Percentiles rank a stretch among this genome's conserved stretches.
Evolutionary conservation across 1,284 basidiomycete genomes (phyloP).

Genomic region (Ustilago trichophora): DNA sequence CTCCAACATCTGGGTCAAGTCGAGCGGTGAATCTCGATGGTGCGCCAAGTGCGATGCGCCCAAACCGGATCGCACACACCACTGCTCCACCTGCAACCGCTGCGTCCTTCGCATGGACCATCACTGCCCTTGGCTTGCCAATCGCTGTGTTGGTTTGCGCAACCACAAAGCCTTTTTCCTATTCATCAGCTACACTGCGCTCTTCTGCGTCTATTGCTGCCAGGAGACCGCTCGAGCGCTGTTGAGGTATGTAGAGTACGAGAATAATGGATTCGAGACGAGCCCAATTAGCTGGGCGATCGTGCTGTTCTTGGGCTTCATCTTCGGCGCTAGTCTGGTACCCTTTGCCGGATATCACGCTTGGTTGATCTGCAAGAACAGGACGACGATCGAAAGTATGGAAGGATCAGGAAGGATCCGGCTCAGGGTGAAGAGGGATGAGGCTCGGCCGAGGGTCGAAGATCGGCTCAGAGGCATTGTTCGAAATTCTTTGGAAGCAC

Average conservation of each 20-base stretch:
- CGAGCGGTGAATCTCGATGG: slow-evolving; percentile 54
- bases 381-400: slow-evolving; percentile 67
- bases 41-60: slow-evolving; percentile 57
- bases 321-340: slow-evolving; percentile 53
- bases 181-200: slow-evolving; percentile 62
- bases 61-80: slow-evolving; percentile 63
- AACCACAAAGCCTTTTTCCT: slow-evolving; percentile 67
- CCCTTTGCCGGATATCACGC: slow-evolving; percentile 62
- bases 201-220: slow-evolving; percentile 54
- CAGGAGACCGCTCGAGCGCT: slow-evolving; percentile 55
- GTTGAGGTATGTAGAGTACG: slow-evolving; percentile 29
- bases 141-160: slow-evolving; percentile 68
- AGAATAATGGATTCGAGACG: slow-evolving; percentile 57
- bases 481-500: slow-evolving; percentile 6
- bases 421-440: slow-evolving; percentile 19
- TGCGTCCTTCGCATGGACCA: slow-evolving; percentile 66
- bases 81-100: slow-evolving; percentile 59
- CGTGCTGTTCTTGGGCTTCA: slow-evolving; percentile 58
- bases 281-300: slow-evolving; percentile 66
- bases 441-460: slow-evolving; percentile 20
- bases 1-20: slow-evolving; percentile 54
- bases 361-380: slow-evolving; percentile 64
- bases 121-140: slow-evolving; percentile 71
- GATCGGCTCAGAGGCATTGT: slow-evolving; percentile 31
- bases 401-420: slow-evolving; percentile 59